Base-by-base conservation (phyloP, 495 filamentous ascomycete genomes). In the Echria macrotheca region DNA sequence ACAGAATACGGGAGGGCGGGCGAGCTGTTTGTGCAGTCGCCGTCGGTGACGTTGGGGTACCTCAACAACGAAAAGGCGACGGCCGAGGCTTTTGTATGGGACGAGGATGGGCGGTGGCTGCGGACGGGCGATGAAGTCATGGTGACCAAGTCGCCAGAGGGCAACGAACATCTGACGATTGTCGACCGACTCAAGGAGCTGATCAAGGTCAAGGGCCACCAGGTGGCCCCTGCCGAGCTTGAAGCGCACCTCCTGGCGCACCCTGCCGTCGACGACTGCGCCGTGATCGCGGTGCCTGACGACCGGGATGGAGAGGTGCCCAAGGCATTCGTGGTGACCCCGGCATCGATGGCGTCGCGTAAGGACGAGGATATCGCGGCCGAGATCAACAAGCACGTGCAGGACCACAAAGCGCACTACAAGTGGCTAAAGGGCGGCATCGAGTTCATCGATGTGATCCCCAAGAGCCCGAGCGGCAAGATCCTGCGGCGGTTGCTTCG, bases 401-500 rank as follows among this genome's bases (percentile, higher is more conserved):
- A 89, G 60, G 73, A 89, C 28, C 82, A 89, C 67, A 95, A 95
- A 68, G 83, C 87, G 3, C 76, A 81, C 35, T 86, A 95, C 61
- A 96, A 96, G 76, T 90, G 87, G 86, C 68, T 96, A 50, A 86
- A 83, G 65, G 90, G 89, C 3, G 89, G 90, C 4, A 73, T 95
- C 7, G 77, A 83, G 58, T 96, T 96, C 58, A 62, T 83, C 18
- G 79, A 83, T 47, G 68, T 60, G 28, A 78, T 96, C 48, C 91
- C 91, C 15, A 96, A 96, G 75, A 94, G 86, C 56, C 85, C 91
- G 0, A 89, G 84, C 62, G 91, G 91, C 10, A 96, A 97, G 82
- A 96, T 97, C 54, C 62, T 97, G 59, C 72, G 90, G 32, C 75
- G 88, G 15, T 56, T 94, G 55, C 66, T 97, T 47, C 78, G 88